These are phyloP conservation scores for Boletus eberwhitei DNA, from an alignment of 768 basidiomycete genomes.

Conservation along the genomic window DNA sequence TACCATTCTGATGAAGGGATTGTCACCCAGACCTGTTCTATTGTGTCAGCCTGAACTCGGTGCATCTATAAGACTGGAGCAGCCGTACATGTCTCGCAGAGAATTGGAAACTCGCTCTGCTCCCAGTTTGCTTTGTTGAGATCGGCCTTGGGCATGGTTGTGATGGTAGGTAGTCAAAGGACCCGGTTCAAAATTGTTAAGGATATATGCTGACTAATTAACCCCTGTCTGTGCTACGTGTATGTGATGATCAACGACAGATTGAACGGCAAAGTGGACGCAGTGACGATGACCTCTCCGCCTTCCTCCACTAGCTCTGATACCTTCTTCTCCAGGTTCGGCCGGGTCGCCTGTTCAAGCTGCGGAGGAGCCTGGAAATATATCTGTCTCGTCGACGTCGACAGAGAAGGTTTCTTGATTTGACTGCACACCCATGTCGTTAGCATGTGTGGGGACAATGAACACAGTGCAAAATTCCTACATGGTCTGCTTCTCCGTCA, in stretches of 20 bases:
- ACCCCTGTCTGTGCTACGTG: slow-evolving; percentile 27
- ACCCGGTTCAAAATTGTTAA: background rate
- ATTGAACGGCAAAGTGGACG: slow-evolving; percentile 85
- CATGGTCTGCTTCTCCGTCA: slow-evolving; percentile 89
- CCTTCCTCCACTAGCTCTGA: slow-evolving; percentile 74
- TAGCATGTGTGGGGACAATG: background rate
- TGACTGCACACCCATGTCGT: slow-evolving; percentile 54
- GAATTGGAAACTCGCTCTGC: slow-evolving; percentile 88
- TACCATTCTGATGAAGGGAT: slow-evolving; percentile 95
- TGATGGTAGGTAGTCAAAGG: background rate
- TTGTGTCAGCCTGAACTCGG: slow-evolving; percentile 4
- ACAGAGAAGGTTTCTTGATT: slow-evolving; percentile 94
- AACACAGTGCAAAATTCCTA: slow-evolving; percentile 38
- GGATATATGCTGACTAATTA: slow-evolving; percentile 29
- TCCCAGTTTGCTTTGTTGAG: slow-evolving; percentile 96
- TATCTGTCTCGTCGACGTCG: slow-evolving; percentile 69
- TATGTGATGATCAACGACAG: slow-evolving; percentile 66
- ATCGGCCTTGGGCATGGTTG: slow-evolving; percentile 76
- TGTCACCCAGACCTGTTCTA: slow-evolving; percentile 71
- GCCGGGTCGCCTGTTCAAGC: slow-evolving; percentile 83
- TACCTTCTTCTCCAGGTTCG: slow-evolving; percentile 85
- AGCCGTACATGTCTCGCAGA: slow-evolving; percentile 85
- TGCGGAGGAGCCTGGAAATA: slow-evolving; percentile 95
- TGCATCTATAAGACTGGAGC: background rate
- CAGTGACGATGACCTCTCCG: slow-evolving; percentile 83